These are phyloP conservation scores for Mariannaea elegans DNA, from an alignment of 2,329 filamentous ascomycete genomes.

Conservation along the genomic window DNA sequence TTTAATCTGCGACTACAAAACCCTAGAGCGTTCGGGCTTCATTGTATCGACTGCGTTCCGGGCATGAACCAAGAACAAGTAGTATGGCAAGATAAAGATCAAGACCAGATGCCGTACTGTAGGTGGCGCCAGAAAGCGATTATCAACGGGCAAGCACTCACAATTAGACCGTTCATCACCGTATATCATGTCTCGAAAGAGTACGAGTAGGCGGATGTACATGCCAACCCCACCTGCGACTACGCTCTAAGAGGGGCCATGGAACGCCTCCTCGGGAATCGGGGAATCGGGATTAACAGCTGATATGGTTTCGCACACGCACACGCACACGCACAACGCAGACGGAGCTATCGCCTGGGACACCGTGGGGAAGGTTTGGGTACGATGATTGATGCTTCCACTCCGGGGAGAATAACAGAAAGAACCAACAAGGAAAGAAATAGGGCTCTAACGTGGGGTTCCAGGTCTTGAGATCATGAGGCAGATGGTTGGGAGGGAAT, in stretches of 20 bases:
- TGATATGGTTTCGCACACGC: no score
- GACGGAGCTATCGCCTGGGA: neutral
- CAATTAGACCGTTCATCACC: neutral
- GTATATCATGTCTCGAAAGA: slow-evolving; percentile 15
- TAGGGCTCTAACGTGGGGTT: neutral
- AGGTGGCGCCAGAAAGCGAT: neutral
- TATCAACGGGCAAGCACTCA: neutral
- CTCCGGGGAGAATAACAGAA: slow-evolving; percentile 5
- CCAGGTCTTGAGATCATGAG: neutral
- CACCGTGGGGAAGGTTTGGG: neutral
- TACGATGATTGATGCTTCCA: neutral
- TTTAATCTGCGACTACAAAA: no score
- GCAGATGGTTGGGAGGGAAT: slow-evolving; percentile 1
- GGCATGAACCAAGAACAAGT: neutral
- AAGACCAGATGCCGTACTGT: neutral
- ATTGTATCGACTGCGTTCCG: neutral
- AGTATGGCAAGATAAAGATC: neutral
- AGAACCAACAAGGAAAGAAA: neutral
- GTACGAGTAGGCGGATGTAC: neutral
- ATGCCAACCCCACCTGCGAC: slow-evolving; percentile 13
- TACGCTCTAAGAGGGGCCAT: neutral
- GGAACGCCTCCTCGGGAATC: slow-evolving; percentile 18
- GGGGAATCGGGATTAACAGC: slow-evolving; percentile 26
- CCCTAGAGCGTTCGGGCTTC: no score
- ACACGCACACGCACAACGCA: neutral